These are phyloP conservation scores for Fonsecaea pedrosoi DNA, from an alignment of 2,329 filamentous ascomycete species.

Conservation along the genomic window DNA sequence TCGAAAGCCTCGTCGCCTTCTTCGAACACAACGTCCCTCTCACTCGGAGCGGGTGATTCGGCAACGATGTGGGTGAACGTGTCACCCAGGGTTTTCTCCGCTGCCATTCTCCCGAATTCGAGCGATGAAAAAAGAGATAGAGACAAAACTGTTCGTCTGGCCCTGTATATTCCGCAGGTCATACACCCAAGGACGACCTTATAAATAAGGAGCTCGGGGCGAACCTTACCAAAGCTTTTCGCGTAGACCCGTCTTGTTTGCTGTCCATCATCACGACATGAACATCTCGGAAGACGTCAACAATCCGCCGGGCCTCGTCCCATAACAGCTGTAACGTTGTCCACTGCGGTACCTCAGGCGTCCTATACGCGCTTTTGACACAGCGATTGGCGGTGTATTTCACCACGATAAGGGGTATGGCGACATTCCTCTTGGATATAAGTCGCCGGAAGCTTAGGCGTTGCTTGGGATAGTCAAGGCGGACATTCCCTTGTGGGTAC, in stretches of 20 bases:
- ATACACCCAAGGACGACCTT: neutral
- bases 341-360: neutral
- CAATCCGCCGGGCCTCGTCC: neutral
- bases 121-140: neutral
- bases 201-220: neutral
- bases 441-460: neutral
- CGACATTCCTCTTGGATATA: neutral
- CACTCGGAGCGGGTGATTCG: neutral
- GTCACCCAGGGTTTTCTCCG: conserved; percentile 16
- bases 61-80: conserved; percentile 14
- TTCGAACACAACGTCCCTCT: neutral
- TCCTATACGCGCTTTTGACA: neutral
- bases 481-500: neutral
- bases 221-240: neutral
- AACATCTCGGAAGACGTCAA: neutral
- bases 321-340: neutral
- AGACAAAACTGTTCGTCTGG: neutral
- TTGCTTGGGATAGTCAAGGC: neutral
- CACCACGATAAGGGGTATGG: conserved; percentile 4
- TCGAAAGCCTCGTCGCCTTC: conserved; percentile 35
- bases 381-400: neutral
- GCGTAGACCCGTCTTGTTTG: neutral
- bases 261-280: conserved; percentile 5
- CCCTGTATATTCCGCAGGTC: neutral
- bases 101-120: conserved; percentile 13